Evolutionary conservation across 2,329 filamentous ascomycete species (phyloP).

Genomic region (Paecilomyces sp.): DNA sequence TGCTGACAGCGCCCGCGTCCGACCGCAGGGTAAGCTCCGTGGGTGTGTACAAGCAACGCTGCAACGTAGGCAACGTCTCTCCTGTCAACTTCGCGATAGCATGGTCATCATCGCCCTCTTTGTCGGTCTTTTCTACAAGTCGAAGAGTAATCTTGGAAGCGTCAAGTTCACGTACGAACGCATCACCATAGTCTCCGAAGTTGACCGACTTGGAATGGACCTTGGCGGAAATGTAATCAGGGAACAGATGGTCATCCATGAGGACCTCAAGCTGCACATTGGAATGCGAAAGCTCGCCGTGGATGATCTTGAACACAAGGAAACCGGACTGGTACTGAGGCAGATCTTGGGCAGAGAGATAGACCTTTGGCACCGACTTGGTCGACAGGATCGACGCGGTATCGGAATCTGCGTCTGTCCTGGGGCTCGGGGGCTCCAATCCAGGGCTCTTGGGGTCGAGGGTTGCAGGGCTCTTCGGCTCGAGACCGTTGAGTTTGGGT

Average conservation of each 20-base stretch:
- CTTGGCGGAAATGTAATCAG: conserved; percentile 75
- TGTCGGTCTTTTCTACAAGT: conserved; percentile 72
- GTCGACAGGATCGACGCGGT: neutral
- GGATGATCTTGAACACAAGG: conserved; percentile 88
- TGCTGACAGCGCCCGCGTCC: conserved; percentile 67
- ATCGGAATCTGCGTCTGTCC: conserved; percentile 1
- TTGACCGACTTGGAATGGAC: conserved; percentile 61
- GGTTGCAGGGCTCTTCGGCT: neutral
- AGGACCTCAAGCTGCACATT: conserved; percentile 77
- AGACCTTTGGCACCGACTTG: conserved; percentile 2
- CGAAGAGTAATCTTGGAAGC: conserved; percentile 88
- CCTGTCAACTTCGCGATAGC: conserved; percentile 77
- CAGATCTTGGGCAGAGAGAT: conserved; percentile 1
- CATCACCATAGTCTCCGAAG: conserved; percentile 89
- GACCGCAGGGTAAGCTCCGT: conserved; percentile 74
- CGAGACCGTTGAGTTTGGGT: neutral
- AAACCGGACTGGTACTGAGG: conserved; percentile 65
- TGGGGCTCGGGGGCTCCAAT: neutral
- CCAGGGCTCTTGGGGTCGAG: neutral
- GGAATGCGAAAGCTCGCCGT: conserved; percentile 71
- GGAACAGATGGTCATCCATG: conserved; percentile 92
- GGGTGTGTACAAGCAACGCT: conserved; percentile 86
- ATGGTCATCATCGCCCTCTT: conserved; percentile 61
- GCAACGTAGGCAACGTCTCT: conserved; percentile 77
- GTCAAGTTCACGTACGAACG: conserved; percentile 93